Percentiles rank a stretch among this genome's conserved stretches.
phyloP scores from a whole-genome alignment of 169 alveolate genomes.

The Babesia ovis region DNA sequence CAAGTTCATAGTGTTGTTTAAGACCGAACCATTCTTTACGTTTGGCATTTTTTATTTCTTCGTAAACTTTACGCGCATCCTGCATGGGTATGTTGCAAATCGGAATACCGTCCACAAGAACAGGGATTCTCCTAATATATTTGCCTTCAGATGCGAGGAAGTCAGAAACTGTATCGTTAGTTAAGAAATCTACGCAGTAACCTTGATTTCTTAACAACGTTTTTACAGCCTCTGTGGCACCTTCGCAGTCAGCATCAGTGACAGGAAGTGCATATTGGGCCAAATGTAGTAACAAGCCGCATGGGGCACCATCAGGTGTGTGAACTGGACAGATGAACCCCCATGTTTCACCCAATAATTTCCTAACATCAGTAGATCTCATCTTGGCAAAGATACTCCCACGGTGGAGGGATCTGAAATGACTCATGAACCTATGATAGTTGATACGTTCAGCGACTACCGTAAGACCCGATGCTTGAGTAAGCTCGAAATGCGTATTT shows the following conservation, averaged over 20 bases:
- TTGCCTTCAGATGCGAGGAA: neutral
- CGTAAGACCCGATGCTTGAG: conserved; percentile 96
- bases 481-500: conserved; percentile 74
- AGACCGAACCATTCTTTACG: conserved; percentile 49
- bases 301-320: conserved; percentile 99
- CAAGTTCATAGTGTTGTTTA: conserved; percentile 48
- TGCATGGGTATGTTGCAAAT: conserved; percentile 26
- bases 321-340: conserved; percentile 99
- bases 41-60: conserved; percentile 43
- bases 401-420: conserved; percentile 98
- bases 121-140: conserved; percentile 22
- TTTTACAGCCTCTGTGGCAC: conserved; percentile 46
- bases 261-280: conserved; percentile 79
- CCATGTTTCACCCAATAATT: conserved; percentile 99
- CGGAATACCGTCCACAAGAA: conserved; percentile 70
- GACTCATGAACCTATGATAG: conserved; percentile 94
- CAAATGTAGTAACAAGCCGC: conserved; percentile 97
- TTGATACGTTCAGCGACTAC: conserved; percentile 98
- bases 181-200: conserved; percentile 43
- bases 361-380: conserved; percentile 95
- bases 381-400: conserved; percentile 97
- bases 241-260: conserved; percentile 47
- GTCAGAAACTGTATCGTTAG: conserved; percentile 12
- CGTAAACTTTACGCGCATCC: conserved; percentile 42
- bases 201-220: conserved; percentile 37